Percentiles rank a stretch among this genome's conserved stretches.
Conservation (phyloP, 306 rosid genomes). For the Amphicarpaea edgeworthii region DNA sequence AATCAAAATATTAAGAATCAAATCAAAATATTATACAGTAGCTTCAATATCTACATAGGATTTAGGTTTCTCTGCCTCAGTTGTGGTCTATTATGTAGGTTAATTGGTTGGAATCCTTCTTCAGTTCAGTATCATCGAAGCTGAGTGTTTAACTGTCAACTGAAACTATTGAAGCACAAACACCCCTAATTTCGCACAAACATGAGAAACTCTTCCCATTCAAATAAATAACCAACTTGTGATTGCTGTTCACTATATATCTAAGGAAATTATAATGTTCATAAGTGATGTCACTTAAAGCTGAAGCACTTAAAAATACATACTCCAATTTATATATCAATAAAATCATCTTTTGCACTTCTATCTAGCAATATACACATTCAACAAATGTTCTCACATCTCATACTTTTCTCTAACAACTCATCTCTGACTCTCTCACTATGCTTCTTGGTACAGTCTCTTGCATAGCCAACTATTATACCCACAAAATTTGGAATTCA, state of each 20-base stretch:
- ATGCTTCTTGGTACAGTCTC: constrained; percentile 45
- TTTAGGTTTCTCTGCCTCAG: too few species aligned
- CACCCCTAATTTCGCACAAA: neutral
- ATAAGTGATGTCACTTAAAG: constrained; percentile 13
- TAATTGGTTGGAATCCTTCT: too few species aligned
- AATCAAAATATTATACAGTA: too few species aligned
- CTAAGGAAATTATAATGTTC: constrained; percentile 3
- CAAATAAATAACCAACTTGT: constrained; percentile 15
- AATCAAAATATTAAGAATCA: too few species aligned
- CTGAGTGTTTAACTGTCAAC: too few species aligned
- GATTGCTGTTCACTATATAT: constrained; percentile 9
- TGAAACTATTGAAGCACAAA: too few species aligned
- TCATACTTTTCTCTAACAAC: constrained; percentile 33
- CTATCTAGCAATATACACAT: constrained; percentile 44
- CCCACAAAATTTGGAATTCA: constrained; percentile 50
- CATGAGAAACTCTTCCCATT: neutral
- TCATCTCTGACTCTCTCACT: constrained; percentile 26
- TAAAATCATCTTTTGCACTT: constrained; percentile 30
- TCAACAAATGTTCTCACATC: constrained; percentile 39
- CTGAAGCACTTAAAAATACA: constrained; percentile 33
- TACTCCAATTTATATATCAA: constrained; percentile 30
- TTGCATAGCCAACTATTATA: constrained; percentile 48
- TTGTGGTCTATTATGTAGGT: too few species aligned
- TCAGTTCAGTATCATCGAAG: too few species aligned
- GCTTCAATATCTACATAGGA: too few species aligned